Base-by-base conservation (phyloP, 148 eudicot species). In the Nepenthes gracilis region DNA sequence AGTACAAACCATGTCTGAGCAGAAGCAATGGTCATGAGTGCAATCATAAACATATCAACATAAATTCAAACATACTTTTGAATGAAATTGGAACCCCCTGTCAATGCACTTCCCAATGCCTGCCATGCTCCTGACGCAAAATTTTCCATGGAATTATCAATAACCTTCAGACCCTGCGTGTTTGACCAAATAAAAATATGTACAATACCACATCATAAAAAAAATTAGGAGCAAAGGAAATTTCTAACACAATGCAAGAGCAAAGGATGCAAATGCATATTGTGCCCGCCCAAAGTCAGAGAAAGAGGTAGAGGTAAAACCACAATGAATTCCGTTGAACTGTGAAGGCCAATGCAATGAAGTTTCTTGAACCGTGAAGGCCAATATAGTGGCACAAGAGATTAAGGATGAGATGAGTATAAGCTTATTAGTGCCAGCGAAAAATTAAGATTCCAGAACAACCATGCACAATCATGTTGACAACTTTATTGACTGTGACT, bases 91-190 rank as follows among this genome's bases (percentile, higher is more conserved):
- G 96, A 86, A 69, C 97, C 82, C 64, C 88, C 97, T 80, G 70
- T 88, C 65, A 64, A 81, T 66, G 96, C 98, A 84, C 70, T 88
- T 72, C 98, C 98, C 33, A 93, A 65, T 61, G 98, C 98, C 64
- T 93, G 83, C 98, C 98, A 93, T 57, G 98, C 96, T 71, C 96
- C 98, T 50, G 94, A 83, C 51, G 98, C 90, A 64, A 93, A 72
- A 64, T 78, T 85, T 72, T 88, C 98, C 55, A 93, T 91, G 7
- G 90, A 88, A 59, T 57, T 71, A 68, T 93, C 96, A 59, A 93
- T 43, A 59, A 66, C 94, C 75, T 88, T 92, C 75, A 93, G 67
- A 62, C 98, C 95, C 98, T 93, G 84, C 68, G 75, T 58, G 54
- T 67, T 34, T 32, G 35, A 57, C 12, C 61, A 40, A n/a, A 34